Percentiles rank a stretch among this genome's conserved stretches.
Conservation (phyloP, 2,329 filamentous ascomycete genomes). For the Alternaria novae-zelandiae region DNA sequence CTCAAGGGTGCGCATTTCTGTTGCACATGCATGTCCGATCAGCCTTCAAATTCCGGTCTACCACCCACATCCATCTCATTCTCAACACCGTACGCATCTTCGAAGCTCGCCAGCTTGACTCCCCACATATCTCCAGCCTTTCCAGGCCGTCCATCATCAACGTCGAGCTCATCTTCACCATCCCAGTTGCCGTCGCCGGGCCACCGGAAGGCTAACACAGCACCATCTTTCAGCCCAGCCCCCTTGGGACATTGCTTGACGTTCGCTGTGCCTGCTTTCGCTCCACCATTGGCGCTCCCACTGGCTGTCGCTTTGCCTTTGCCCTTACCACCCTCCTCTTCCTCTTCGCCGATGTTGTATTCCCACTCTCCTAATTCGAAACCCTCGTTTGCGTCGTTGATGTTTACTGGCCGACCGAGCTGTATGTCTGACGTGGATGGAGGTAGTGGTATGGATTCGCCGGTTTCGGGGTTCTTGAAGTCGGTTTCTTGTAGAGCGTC, state of each 20-base stretch:
- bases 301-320: conserved; percentile 51
- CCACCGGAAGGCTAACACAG: conserved; percentile 48
- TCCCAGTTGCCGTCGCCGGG: conserved; percentile 32
- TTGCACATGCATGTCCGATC: not conserved
- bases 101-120: conserved; percentile 44
- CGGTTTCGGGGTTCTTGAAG: conserved; percentile 36
- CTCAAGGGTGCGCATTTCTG: not conserved
- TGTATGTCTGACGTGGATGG: conserved; percentile 47
- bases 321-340: conserved; percentile 42
- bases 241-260: conserved; percentile 44
- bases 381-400: conserved; percentile 49
- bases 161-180: conserved; percentile 22
- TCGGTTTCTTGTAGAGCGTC: conserved; percentile 50
- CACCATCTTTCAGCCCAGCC: conserved; percentile 43
- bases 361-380: conserved; percentile 49
- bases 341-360: conserved; percentile 27
- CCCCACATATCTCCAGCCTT: conserved; percentile 38
- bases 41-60: conserved; percentile 39
- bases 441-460: conserved; percentile 49
- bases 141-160: conserved; percentile 4
- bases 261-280: conserved; percentile 1
- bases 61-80: conserved; percentile 42
- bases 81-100: conserved; percentile 46
- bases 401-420: conserved; percentile 51
- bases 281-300: not conserved